Base-by-base conservation (phyloP, 306 rosid genomes). In the Spatholobus suberectus region DNA sequence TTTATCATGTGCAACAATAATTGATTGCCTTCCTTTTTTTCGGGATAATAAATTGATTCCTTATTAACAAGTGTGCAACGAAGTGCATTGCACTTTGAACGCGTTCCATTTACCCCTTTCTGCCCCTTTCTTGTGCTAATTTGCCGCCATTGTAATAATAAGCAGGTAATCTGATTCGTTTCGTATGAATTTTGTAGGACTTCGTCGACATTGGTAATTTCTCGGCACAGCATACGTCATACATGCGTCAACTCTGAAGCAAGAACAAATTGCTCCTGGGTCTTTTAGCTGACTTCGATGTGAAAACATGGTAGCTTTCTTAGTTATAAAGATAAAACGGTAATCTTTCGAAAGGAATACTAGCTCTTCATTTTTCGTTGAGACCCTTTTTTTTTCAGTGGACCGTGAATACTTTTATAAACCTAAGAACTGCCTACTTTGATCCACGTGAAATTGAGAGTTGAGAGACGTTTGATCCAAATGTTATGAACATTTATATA, bases 401-500 rank as follows among this genome's bases (percentile, higher is more conserved):
- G 46, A 70, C n/a, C 7, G 7, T 11, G 34, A 55, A 44, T 61
- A 47, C 41, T 61, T 15, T 46, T 47, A 34, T 51, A 73, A 73
- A 75, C 20, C 29, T 52, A 3, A 3, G 6, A 13, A 73, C 14
- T 8, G 12, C 27, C 23, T 10, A 35, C 38, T 79, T 21, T 76
- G 23, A 66, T 32, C 34, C 63, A 34, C 26, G 21, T 14, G 77
- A 73, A 65, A 72, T 38, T 35, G 18, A 38, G 27, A 61, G 9
- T 59, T 10, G 32, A 61, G 18, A 43, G 47, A 55, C 51, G 17
- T 15, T 51, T 66, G n/a, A 57, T 70, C 51, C 47, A 81, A 46
- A 87, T 57, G 78, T 73, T 66, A 70, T 41, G 32, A 78, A 81
- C 66, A 84, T n/a, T 52, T 46, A 13, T 51, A 27, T 29, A 8